These are phyloP conservation scores for Mycoemilia scoparia DNA, from an alignment of 192 early-diverging fungal species.

Conservation along the genomic window DNA sequence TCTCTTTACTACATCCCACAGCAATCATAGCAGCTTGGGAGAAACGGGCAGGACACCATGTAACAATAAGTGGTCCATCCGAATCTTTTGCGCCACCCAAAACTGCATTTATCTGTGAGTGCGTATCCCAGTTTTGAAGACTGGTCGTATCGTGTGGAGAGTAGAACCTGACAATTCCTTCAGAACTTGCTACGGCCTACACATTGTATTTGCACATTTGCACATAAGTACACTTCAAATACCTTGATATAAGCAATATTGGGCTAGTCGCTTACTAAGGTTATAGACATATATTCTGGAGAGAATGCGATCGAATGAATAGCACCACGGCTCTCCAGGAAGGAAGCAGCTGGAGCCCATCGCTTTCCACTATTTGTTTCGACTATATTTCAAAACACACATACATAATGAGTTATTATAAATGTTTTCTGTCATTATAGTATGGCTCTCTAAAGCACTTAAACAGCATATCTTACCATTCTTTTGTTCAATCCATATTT, in stretches of 20 bases:
- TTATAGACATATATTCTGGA: conserved; percentile 60
- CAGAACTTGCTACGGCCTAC: conserved; percentile 59
- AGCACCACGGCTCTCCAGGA: conserved; percentile 47
- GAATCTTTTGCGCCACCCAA: conserved; percentile 44
- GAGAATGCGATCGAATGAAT: conserved; percentile 85
- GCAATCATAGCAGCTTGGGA: conserved; percentile 55
- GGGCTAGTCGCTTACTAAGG: conserved; percentile 31
- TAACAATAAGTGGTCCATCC: conserved; percentile 62
- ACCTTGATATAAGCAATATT: conserved; percentile 4
- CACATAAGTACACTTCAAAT: conserved; percentile 1
- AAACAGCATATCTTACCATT: conserved; percentile 32
- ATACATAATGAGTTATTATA: not conserved
- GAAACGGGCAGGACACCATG: conserved; percentile 76
- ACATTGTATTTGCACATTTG: not conserved
- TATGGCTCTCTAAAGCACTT: not conserved
- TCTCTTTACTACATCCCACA: conserved; percentile 69
- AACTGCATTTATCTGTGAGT: conserved; percentile 36
- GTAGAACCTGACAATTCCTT: conserved; percentile 74
- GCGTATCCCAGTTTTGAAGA: conserved; percentile 57
- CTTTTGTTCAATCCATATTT: conserved; percentile 75
- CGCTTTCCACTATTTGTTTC: conserved; percentile 39
- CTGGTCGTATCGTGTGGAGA: conserved; percentile 67
- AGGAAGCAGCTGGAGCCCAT: conserved; percentile 42
- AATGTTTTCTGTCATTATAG: conserved; percentile 1
- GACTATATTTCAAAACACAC: conserved; percentile 7